Evolutionary conservation across 305 asterid genomes (phyloP).

Genomic region (Stenogyne calaminthoides): DNA sequence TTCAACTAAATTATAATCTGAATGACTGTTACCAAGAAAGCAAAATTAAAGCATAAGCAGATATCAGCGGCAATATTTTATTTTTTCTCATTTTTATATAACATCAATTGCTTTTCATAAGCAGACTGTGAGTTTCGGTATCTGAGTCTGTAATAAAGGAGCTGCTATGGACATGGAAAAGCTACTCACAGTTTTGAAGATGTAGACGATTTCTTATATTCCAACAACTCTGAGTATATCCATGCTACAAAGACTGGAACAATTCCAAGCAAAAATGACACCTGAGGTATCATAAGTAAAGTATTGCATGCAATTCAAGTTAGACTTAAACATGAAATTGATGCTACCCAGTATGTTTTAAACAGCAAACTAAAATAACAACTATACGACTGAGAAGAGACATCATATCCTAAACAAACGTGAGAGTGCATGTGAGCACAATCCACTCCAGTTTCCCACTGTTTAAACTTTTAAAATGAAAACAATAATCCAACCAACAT

Average conservation of each 20-base stretch:
- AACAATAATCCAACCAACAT: slow-evolving; percentile 1
- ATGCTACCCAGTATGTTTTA: neutral
- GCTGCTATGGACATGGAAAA: neutral
- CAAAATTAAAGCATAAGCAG: too few relatives aligned
- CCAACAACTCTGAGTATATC: slow-evolving; percentile 89
- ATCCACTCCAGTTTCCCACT: neutral
- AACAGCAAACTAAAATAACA: neutral
- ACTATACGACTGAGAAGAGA: neutral
- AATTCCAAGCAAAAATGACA: slow-evolving; percentile 87
- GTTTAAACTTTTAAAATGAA: neutral
- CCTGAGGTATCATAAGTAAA: slow-evolving; percentile 48
- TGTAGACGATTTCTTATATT: slow-evolving; percentile 60
- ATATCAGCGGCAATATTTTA: neutral
- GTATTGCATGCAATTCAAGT: slow-evolving; percentile 13
- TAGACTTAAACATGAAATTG: neutral
- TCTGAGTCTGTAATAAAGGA: neutral
- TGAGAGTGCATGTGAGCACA: neutral
- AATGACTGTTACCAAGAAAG: slow-evolving; percentile 59
- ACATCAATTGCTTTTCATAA: slow-evolving; percentile 1
- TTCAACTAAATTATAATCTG: slow-evolving; percentile 79
- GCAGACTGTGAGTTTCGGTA: neutral
- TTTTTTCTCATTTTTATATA: neutral
- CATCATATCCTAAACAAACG: neutral
- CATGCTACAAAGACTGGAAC: slow-evolving; percentile 78
- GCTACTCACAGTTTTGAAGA: slow-evolving; percentile 70